Evolutionary conservation across 2,329 filamentous ascomycete genomes (phyloP), one percentile per base, ranked within the genome.

Genomic region (Aspergillus arachidicola): DNA sequence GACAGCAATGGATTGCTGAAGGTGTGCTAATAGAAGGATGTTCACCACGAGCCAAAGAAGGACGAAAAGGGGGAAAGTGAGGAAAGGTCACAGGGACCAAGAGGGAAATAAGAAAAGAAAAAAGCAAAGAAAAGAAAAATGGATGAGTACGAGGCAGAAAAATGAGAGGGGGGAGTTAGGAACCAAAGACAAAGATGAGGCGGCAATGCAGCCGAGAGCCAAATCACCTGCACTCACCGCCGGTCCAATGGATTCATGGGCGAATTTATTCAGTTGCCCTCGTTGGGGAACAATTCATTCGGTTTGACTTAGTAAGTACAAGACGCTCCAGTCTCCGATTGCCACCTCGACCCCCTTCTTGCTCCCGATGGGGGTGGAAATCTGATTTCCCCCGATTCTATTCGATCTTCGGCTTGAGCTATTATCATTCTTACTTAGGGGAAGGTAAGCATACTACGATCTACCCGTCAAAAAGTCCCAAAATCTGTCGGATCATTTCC

Each of bases 211-310:
- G 67, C 57, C 46, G 55, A 50, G 48, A 54, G 53, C 64, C 64
- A 68, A 64, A 67, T 66, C 66, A 67, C 62, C 64, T 57, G 53
- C 59, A 54, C 63, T 68, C 66, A 68, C 66, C 66, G 66, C 66
- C 65, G 64, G 63, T 66, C 51, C 51, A 55, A 55, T 58, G 28
- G 34, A 23, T 26, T 28, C 21, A 50, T 14, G 41, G 30, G 30
- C 34, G 28, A 26, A 51, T 51, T 32, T 32, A n/a, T 32, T 51
- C 4, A 32, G 16, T 51, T 21, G 21, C 19, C 9, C 16, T 51
- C 14, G 48, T 30, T 51, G 48, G 48, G 19, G 48, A 51, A 51
- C 28, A 51, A 21, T 60, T 41, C 32, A 41, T 53, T 55, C 34
- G 19, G 46, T 10, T 45, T 28, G 23, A 30, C 11, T 51, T 28